Base-by-base conservation (phyloP, 371 early-diverging fungal species). In the Mortierella sp. region DNA sequence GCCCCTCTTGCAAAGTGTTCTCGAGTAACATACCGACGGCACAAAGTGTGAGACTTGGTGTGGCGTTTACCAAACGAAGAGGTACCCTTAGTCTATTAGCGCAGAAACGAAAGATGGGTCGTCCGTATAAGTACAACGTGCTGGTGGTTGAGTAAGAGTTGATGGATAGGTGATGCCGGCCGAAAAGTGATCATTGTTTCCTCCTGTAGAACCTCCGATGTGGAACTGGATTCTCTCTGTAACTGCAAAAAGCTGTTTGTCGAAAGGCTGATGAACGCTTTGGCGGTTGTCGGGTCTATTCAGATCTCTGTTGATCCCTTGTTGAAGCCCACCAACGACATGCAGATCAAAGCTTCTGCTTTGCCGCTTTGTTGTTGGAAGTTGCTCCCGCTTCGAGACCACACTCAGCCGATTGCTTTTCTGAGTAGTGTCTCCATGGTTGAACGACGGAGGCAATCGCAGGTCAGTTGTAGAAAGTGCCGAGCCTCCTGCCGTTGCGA, bases 61-160 rank as follows among this genome's bases (percentile, higher is more conserved):
- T 99, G 98, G 89, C 98, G 97, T 93, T 98, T 99, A 97, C 99
- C 99, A 93, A 99, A 98, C 90, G 98, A 96, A 88, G 97, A 94
- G 89, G 99, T 99, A 96, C 99, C 99, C 96, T 99, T 99, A 89
- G 98, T 95, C 99, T 96, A 89, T 78, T 55, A 40, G 53, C 64
- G 61, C 43, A 28, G 6, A 71, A 43, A 48, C n/a, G 13, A 14
- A 34, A 78, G 37, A 72, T 28, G 46, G 34, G 54, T 43, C 14
- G 53, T 50, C 54, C 21, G 55, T 69, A 37, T 75, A 44, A 72
- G 71, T 43, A 61, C 40, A 50, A 50, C 26, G 44, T 26, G 26
- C 53, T 48, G 24, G 3, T 48, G 53, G 72, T 28, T 31, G 19
- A 16, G 16, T 40, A 34, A 5, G 8, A 21, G 64, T 37, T 64